Percentiles rank a stretch among this genome's conserved stretches.
phyloP scores from a whole-genome alignment of 805 yeast genomes.

The Lipomyces oligophaga region DNA sequence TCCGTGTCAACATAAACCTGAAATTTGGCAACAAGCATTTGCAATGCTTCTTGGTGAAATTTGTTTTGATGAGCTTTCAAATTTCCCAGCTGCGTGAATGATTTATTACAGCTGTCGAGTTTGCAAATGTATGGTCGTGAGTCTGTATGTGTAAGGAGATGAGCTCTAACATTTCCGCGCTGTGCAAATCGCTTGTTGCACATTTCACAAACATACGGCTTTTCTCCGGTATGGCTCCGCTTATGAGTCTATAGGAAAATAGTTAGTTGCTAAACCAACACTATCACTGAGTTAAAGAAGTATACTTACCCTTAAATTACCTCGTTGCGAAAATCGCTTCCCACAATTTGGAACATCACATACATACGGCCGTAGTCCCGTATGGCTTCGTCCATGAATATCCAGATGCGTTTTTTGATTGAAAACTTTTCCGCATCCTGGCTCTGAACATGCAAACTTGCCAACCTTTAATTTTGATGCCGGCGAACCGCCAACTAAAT shows the following conservation, averaged over 20 bases:
- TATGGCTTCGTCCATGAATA: conserved; percentile 82
- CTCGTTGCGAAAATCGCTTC: conserved; percentile 84
- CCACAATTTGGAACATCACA: conserved; percentile 64
- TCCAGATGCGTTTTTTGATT: conserved; percentile 89
- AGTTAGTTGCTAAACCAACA: not conserved
- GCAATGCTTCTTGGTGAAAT: conserved; percentile 63
- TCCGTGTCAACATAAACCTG: conserved; percentile 32
- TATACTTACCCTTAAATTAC: conserved; percentile 54
- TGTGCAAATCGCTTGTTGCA: conserved; percentile 79
- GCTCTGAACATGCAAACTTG: conserved; percentile 29
- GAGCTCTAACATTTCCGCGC: conserved; percentile 90
- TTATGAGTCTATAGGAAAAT: conserved; percentile 55
- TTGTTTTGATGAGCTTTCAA: conserved; percentile 91
- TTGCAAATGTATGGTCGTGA: conserved; percentile 27
- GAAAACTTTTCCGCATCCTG: conserved; percentile 69
- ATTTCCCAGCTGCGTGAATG: conserved; percentile 77
- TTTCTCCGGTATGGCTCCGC: conserved; percentile 86
- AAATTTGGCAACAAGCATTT: conserved; percentile 53
- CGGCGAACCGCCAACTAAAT: too few relatives aligned
- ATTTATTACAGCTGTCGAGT: conserved; percentile 19
- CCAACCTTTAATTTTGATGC: conserved; percentile 31
- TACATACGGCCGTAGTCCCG: conserved; percentile 79
- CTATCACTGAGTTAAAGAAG: not conserved
- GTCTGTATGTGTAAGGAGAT: conserved; percentile 49
- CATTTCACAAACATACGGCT: conserved; percentile 75